Conservation (phyloP, 495 filamentous ascomycete species). For the Penicillium herquei region DNA sequence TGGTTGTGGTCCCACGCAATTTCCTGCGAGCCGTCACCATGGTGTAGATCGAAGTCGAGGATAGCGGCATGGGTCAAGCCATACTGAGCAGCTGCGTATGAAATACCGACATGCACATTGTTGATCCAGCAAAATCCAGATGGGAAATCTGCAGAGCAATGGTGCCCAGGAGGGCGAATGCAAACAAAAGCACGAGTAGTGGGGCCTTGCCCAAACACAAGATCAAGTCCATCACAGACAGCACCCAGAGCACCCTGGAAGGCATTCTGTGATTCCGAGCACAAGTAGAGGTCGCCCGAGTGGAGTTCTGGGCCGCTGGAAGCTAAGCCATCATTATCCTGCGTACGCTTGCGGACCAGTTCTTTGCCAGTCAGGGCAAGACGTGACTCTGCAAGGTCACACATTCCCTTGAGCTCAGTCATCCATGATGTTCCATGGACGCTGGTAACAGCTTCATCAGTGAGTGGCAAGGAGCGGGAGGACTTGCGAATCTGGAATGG, state of each 20-base stretch:
- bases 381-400: slow-evolving; percentile 69
- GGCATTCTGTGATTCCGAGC: slow-evolving; percentile 77
- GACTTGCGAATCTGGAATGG: slow-evolving; percentile 84
- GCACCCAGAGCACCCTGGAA: slow-evolving; percentile 87
- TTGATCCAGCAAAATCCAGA: slow-evolving; percentile 99
- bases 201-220: slow-evolving; percentile 63
- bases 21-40: slow-evolving; percentile 92
- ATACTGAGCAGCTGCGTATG: slow-evolving; percentile 76
- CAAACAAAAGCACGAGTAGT: slow-evolving; percentile 75
- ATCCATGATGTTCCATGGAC: slow-evolving; percentile 89
- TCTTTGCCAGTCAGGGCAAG: slow-evolving; percentile 74
- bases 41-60: slow-evolving; percentile 94
- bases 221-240: slow-evolving; percentile 87
- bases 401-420: slow-evolving; percentile 85
- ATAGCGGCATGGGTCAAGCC: slow-evolving; percentile 93
- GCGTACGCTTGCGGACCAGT: slow-evolving; percentile 58
- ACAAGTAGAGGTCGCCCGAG: slow-evolving; percentile 86
- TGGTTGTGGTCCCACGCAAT: slow-evolving; percentile 87
- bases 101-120: slow-evolving; percentile 95
- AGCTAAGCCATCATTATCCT: slow-evolving; percentile 39
- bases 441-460: slow-evolving; percentile 68
- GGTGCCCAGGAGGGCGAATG: slow-evolving; percentile 86
- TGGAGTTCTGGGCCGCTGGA: slow-evolving; percentile 57
- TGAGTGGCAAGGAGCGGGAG: slow-evolving; percentile 58
- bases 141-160: slow-evolving; percentile 82